Evolutionary conservation across 2,329 filamentous ascomycete species (phyloP).

Genomic region (Elsinoe australis): DNA sequence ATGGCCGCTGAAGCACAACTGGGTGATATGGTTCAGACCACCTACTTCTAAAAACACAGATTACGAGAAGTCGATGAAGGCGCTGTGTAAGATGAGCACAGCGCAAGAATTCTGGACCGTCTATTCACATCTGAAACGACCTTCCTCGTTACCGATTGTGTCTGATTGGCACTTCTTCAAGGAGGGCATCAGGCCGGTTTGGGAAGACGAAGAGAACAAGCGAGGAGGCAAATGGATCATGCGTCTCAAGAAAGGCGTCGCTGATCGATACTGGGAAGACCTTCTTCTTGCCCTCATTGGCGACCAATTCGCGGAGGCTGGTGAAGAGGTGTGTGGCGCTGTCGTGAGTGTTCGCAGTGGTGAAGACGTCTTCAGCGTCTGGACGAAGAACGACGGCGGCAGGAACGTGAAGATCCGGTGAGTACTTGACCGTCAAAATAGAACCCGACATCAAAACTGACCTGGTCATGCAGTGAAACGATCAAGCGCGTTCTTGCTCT

Average conservation of each 20-base stretch:
- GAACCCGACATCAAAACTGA: constrained; percentile 21
- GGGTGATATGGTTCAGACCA: constrained; percentile 96
- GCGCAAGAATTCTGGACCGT: constrained; percentile 88
- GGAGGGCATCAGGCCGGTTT: constrained; percentile 90
- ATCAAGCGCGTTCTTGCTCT: constrained; percentile 86
- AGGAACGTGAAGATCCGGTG: constrained; percentile 95
- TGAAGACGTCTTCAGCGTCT: constrained; percentile 95
- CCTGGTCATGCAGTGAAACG: constrained; percentile 61
- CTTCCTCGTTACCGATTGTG: constrained; percentile 78
- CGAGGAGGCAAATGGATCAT: constrained; percentile 97
- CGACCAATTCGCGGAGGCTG: constrained; percentile 86
- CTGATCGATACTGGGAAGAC: constrained; percentile 95
- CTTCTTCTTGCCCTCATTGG: constrained; percentile 83
- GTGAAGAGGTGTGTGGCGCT: constrained; percentile 89
- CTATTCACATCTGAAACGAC: constrained; percentile 81
- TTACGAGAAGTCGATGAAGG: constrained; percentile 92
- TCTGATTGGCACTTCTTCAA: constrained; percentile 99
- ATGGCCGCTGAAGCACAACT: constrained; percentile 67
- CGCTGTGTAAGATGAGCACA: constrained; percentile 71
- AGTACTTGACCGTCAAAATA: constrained; percentile 27
- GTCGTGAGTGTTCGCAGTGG: constrained; percentile 91
- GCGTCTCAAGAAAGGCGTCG: constrained; percentile 91
- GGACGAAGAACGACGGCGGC: constrained; percentile 88
- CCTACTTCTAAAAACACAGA: constrained; percentile 96
- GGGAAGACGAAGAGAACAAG: constrained; percentile 97